Conservation (phyloP, 805 yeast genomes). For the Yamadazyma insecticola region DNA sequence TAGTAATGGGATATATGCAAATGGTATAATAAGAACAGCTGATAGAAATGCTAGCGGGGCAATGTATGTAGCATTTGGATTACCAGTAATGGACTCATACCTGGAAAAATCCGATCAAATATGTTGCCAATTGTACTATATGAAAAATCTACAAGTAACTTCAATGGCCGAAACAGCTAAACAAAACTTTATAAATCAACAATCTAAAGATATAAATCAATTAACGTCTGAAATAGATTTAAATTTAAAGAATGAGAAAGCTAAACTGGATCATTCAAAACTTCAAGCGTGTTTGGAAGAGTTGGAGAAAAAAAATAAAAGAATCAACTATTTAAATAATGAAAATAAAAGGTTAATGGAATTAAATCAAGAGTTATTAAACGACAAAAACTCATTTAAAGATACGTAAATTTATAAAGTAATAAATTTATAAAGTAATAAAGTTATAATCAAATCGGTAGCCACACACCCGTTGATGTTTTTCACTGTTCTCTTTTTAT, state of each 20-base stretch:
- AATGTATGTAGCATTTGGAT: slow-evolving; percentile 8
- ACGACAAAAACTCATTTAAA: no score
- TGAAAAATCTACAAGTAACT: slow-evolving; percentile 19
- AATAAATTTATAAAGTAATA: no score
- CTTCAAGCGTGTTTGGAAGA: slow-evolving; percentile 18
- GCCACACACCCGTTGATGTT: no score
- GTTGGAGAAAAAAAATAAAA: slow-evolving; percentile 16
- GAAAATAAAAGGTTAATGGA: slow-evolving; percentile 29
- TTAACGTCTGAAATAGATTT: slow-evolving; percentile 3
- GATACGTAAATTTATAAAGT: no score
- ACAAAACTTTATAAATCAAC: slow-evolving; percentile 3
- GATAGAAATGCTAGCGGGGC: slow-evolving; percentile 2
- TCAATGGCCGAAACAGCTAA: slow-evolving; percentile 8
- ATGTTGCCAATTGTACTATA: slow-evolving; percentile 18
- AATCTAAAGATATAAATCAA: not conserved
- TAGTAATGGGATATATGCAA: slow-evolving; percentile 6
- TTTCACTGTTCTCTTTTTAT: no score
- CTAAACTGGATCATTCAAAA: slow-evolving; percentile 12
- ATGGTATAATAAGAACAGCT: slow-evolving; percentile 1
- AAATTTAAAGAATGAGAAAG: slow-evolving; percentile 9
- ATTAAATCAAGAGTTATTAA: slow-evolving; percentile 24
- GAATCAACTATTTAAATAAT: slow-evolving; percentile 16
- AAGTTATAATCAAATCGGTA: no score
- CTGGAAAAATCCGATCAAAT: slow-evolving; percentile 12
- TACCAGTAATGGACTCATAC: slow-evolving; percentile 13